A percentile compares a stretch with the other conserved stretches of the same genome.
phyloP scores from a whole-genome alignment of 257 asterid species.

The Penstemon davidsonii region DNA sequence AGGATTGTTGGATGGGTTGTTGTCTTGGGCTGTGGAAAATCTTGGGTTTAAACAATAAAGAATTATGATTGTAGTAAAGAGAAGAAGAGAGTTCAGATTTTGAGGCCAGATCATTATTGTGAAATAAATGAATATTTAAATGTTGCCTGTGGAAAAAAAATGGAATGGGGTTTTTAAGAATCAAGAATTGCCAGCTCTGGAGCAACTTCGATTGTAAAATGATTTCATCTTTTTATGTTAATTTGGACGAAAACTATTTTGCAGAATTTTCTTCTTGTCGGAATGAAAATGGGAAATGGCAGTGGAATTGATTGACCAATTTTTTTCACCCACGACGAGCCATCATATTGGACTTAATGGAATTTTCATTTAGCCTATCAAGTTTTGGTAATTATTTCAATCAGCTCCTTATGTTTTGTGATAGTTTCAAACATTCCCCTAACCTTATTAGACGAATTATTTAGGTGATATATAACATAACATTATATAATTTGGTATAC shows the following conservation, averaged over 20 bases:
- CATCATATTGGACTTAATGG: not conserved
- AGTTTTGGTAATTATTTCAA: not conserved
- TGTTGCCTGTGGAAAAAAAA: not conserved
- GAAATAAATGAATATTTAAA: no score
- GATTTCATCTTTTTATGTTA: no score
- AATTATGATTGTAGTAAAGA: slow-evolving; percentile 10
- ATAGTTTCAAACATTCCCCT: not conserved
- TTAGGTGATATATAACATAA: no score
- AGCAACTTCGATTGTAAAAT: no score
- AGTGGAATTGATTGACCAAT: no score
- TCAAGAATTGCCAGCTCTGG: no score
- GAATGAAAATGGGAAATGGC: no score
- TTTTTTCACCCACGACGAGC: not conserved
- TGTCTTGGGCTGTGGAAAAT: slow-evolving; percentile 27
- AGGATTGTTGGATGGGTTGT: slow-evolving; percentile 20
- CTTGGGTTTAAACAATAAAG: slow-evolving; percentile 1
- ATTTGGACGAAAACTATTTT: no score
- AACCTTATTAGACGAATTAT: not conserved
- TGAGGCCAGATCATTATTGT: no score
- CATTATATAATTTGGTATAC: no score
- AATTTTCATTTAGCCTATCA: not conserved
- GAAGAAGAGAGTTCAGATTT: not conserved
- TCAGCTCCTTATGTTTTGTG: not conserved
- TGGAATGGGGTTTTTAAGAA: no score
- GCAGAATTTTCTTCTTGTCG: no score